phyloP scores from a whole-genome alignment of 2,329 filamentous ascomycete genomes.

The Colletotrichum destructivum region DNA sequence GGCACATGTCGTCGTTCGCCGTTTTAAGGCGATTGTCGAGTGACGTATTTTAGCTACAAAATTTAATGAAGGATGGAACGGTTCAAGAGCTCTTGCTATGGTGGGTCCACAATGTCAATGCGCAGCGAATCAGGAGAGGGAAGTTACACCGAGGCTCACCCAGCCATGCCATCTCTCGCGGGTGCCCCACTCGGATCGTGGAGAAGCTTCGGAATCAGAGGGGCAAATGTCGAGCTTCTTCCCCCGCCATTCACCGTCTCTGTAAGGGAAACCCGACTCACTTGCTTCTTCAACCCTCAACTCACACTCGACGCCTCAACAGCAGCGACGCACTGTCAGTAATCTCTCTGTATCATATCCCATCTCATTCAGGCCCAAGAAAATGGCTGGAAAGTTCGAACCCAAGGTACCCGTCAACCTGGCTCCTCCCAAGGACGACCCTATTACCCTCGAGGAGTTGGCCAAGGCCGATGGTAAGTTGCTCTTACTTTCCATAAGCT shows the following conservation, averaged over 20 bases:
- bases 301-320: not conserved
- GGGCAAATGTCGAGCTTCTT: conserved; percentile 39
- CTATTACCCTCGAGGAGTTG: conserved; percentile 85
- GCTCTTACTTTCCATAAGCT: not conserved
- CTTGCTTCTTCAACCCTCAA: not conserved
- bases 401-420: conserved; percentile 84
- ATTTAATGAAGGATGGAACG: not conserved
- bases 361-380: conserved; percentile 41
- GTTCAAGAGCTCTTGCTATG: conserved; percentile 32
- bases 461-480: conserved; percentile 84
- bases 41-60: conserved; percentile 32
- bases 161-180: conserved; percentile 2
- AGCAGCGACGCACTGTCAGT: not conserved
- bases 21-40: not conserved
- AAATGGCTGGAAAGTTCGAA: conserved; percentile 79
- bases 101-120: conserved; percentile 8
- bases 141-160: conserved; percentile 30
- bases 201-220: conserved; percentile 38
- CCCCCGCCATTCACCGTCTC: conserved; percentile 28
- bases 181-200: conserved; percentile 31
- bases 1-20: not conserved
- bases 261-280: not conserved
- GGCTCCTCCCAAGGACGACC: conserved; percentile 88
- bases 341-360: not conserved
- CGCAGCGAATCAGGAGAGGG: conserved; percentile 22